A percentile compares a stretch with the other conserved stretches of the same genome.
Evolutionary conservation across 176 grass and related monocot species (phyloP).

Genomic region (barley (Hordeum vulgare)): MorexV3_pseudomolecules_assembly NC_058524.1:62770580-62771079

Average conservation of each 20-base stretch:
- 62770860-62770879: neutral
- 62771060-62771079: neutral
- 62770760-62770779: slow-evolving; percentile 6
- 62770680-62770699: slow-evolving; percentile 36
- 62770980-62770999: neutral
- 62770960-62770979: neutral
- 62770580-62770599: slow-evolving; percentile 18
- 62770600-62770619: neutral
- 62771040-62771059: neutral
- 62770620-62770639: slow-evolving; percentile 29
- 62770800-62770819: neutral
- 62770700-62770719: slow-evolving; percentile 36
- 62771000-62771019: neutral
- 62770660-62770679: slow-evolving; percentile 18
- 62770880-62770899: neutral
- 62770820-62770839: neutral
- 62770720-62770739: slow-evolving; percentile 14
- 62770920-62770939: neutral
- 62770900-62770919: neutral
- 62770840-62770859: neutral
- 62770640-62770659: slow-evolving; percentile 44
- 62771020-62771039: neutral
- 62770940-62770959: neutral
- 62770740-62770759: slow-evolving; percentile 1
- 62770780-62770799: neutral